Evolutionary conservation across 805 yeast species (phyloP), one percentile per base, ranked within the genome.

Genomic region (Starmerella bombicola): DNA sequence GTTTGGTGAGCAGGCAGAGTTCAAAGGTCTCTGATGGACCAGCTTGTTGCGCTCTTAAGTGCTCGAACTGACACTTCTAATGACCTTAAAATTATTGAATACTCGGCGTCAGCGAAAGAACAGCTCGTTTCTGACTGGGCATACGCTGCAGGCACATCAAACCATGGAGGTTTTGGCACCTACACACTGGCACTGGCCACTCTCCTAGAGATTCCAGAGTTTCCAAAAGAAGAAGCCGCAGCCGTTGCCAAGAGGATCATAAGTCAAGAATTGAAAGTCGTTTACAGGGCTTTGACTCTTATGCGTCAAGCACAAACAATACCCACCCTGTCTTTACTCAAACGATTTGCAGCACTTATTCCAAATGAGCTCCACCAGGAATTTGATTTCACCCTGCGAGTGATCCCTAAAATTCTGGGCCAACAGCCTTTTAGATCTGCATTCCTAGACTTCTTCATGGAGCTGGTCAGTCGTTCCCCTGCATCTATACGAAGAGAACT

Each of bases 371-470:
- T 86, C 16, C 55, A 76, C 25, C 72, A 77, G 13, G 58, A 66
- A 33, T 80, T 86, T 54, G 95, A 86, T 59, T 66, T 83, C 40
- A 63, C 76, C 3, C 59, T 78, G 23, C 67, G 76, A 17, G 67
- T 69, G 5, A 61, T 85, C 21, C 76, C 83, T 1, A 79, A 74
- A 50, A 59, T 80, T 9, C 59, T 80, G 2, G 21, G 81, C 82
- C 56, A 60, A 3, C 64, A 60, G 40, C 57, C 23, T 62, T 78
- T 80, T 37, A 70, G 97, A 50, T 57, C 55, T 34, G 65, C 70
- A 31, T 77, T 83, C 52, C 62, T 82, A 15, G 59, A 59, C 5
- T 78, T 85, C 50, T 76, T 85, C 71, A 44, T 78, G 9, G 54
- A 66, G 5, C 60, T 84, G 30, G 55, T 76, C 23, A 50, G 66